Base-by-base conservation (phyloP, 257 asterid species). In the Buddleja alternifolia region DNA sequence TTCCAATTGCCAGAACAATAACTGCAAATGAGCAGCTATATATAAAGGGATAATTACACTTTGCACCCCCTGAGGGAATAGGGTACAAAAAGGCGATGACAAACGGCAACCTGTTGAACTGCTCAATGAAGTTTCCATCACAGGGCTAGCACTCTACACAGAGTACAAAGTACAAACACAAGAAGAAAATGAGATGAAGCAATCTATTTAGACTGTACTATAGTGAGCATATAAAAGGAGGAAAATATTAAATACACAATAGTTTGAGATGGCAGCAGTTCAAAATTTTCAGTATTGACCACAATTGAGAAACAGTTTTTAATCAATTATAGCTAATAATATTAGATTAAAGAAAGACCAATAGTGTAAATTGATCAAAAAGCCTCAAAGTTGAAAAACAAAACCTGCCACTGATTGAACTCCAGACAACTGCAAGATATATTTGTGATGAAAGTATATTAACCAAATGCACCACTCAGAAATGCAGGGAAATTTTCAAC, bases 71-170 rank as follows among this genome's bases (percentile, higher is more conserved):
- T 46, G 11, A 15, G 24, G 56, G 8, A 10, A 40, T 23, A 3
- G 21, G 65, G 57, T 14, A 8, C 61, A 51, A 10, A 17, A 21
- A 3, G 32, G 21, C 56, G 16, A 8, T 10, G 51, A 55, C 73
- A 54, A 68, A 69, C 29, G 67, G 74, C 40, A 69, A 17, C 73
- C 73, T 25, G 34, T 69, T 69, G 11, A 56, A 69, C 73, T 69
- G 74, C 74, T 40, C 32, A 24, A 8, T 67, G n/a, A 12, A 69
- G 7, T 45, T 44, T 32, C 37, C 74, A 58, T 69, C 74, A 57
- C 50, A 29, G 74, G 74, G 50, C 74, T 15, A 41, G 6, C 17
- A 19, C 2, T 20, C 25, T n/a, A 20, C 34, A 51, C 7, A 6
- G n/a, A 12, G 17, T 39, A 37, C 53, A 50, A 50, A 12, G 17